Percentiles rank a stretch among this genome's conserved stretches.
Conservation (phyloP, 352 stramenopile species). For the Pythium phragmiticola region DNA sequence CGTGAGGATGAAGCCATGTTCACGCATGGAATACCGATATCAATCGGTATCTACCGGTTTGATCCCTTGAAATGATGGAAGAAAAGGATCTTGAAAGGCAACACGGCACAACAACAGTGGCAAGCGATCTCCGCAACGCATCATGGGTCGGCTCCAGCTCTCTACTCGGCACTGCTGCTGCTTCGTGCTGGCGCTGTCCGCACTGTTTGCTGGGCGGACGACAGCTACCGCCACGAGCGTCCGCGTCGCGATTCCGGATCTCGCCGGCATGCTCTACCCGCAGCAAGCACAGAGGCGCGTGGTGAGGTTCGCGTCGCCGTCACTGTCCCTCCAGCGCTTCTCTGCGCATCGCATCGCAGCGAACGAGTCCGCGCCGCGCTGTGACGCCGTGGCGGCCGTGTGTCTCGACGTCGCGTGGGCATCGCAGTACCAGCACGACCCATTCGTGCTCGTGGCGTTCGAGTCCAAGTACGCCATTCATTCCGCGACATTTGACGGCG, state of each 20-base stretch:
- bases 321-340: constrained; percentile 3
- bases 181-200: neutral
- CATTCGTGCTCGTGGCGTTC: constrained; percentile 32
- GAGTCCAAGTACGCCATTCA: constrained; percentile 17
- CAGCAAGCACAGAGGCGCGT: constrained; percentile 17
- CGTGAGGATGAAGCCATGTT: constrained; percentile 3
- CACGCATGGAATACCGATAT: neutral
- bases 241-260: constrained; percentile 31
- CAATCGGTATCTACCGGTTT: neutral
- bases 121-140: neutral
- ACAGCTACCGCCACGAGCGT: constrained; percentile 6
- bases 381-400: constrained; percentile 8
- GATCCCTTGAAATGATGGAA: neutral
- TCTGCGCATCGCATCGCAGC: neutral
- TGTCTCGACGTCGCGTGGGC: constrained; percentile 33
- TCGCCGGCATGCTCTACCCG: constrained; percentile 34
- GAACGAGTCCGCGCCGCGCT: constrained; percentile 6
- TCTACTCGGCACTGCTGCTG: neutral
- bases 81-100: constrained; percentile 17
- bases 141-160: neutral
- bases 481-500: constrained; percentile 25
- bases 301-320: constrained; percentile 19
- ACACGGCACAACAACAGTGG: neutral
- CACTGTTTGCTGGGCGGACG: neutral
- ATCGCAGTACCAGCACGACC: constrained; percentile 33